These are phyloP conservation scores for Cymbopogon citratus DNA, from an alignment of 176 grass and related monocot species.

Conservation along the genomic window DNA sequence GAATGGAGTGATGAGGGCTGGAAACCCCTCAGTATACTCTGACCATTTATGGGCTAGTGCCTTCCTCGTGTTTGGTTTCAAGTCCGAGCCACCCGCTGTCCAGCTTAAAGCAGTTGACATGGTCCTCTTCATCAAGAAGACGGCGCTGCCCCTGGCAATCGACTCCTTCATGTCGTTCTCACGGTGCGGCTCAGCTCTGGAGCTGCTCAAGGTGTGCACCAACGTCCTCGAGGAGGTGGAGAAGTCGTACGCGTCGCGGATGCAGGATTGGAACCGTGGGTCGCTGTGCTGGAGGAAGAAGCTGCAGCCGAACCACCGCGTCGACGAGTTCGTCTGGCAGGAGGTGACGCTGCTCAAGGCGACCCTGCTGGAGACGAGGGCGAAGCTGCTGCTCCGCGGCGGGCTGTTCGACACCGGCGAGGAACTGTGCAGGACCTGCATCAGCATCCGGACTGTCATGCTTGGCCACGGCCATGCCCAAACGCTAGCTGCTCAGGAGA, in stretches of 20 bases:
- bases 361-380: conserved; percentile 70
- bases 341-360: conserved; percentile 97
- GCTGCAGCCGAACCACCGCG: conserved; percentile 59
- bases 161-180: conserved; percentile 92
- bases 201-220: conserved; percentile 95
- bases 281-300: conserved; percentile 84
- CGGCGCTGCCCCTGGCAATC: conserved; percentile 73
- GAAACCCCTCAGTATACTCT: conserved; percentile 61
- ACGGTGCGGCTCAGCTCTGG: conserved; percentile 76
- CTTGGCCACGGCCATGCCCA: conserved; percentile 78
- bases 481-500: conserved; percentile 87
- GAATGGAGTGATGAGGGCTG: conserved; percentile 67
- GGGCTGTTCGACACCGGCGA: conserved; percentile 78
- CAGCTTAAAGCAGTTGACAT: conserved; percentile 76
- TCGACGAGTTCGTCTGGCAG: conserved; percentile 91
- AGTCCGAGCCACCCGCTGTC: conserved; percentile 72
- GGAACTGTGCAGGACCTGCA: conserved; percentile 90
- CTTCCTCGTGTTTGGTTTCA: conserved; percentile 96
- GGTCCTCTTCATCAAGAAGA: conserved; percentile 91
- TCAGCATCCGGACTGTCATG: conserved; percentile 96
- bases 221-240: conserved; percentile 91
- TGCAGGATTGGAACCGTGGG: conserved; percentile 73
- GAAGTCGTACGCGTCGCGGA: conserved; percentile 73
- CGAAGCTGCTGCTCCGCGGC: conserved; percentile 76
- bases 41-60: conserved; percentile 92